These are phyloP conservation scores for Spirogloea muscicola DNA, from an alignment of 139 green algal genomes.

Conservation along the genomic window DNA sequence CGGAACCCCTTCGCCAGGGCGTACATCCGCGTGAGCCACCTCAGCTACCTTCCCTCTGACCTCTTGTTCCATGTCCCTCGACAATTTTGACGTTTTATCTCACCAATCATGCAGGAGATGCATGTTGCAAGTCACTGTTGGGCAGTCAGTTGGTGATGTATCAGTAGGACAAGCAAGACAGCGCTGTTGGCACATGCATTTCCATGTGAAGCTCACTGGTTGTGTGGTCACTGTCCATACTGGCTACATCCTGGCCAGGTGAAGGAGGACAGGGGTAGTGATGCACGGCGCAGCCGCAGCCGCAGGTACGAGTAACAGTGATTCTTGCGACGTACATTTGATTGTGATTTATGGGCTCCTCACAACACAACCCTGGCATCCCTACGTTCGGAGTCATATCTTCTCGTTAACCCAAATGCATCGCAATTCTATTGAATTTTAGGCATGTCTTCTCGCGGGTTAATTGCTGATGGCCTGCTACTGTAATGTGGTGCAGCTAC, in stretches of 20 bases:
- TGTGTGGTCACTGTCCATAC: neutral
- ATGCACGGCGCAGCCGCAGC: neutral
- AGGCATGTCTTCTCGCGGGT: no score
- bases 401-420: no score
- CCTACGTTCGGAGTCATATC: no score
- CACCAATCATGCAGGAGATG: neutral
- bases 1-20: slow-evolving; percentile 29
- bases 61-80: neutral
- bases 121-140: neutral
- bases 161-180: neutral
- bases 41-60: neutral
- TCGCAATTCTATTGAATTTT: no score
- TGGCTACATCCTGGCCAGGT: neutral
- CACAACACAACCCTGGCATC: no score
- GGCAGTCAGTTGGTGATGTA: neutral
- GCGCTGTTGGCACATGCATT: neutral
- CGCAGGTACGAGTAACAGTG: no score
- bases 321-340: no score
- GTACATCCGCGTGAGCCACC: slow-evolving; percentile 38
- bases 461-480: no score
- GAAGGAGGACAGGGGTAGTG: slow-evolving; percentile 2
- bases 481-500: no score
- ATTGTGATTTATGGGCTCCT: no score
- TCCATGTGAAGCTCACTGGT: neutral
- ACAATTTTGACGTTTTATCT: neutral